Conservation (phyloP, 1,284 basidiomycete species). For the Marasmius tenuissimus region DNA sequence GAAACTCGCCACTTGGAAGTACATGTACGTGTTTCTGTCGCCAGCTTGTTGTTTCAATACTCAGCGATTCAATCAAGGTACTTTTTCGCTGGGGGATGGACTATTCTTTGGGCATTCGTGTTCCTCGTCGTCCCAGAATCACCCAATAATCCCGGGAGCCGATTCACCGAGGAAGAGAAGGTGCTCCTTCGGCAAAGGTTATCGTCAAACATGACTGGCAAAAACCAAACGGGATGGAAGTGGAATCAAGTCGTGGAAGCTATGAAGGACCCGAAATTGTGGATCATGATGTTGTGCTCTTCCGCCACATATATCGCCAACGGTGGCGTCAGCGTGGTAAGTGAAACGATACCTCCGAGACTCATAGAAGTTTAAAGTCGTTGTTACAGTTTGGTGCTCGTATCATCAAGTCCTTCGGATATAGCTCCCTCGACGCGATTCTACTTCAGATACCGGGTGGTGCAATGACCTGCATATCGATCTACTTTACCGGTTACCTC, state of each 20-base stretch:
- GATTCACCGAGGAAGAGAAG: conserved; percentile 12
- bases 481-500: conserved; percentile 9
- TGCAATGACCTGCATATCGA: conserved; percentile 12
- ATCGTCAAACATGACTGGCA: conserved; percentile 10
- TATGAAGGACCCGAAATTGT: conserved; percentile 7
- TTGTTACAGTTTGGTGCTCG: conserved; percentile 9
- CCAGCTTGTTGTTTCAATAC: background rate
- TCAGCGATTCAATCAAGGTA: conserved; percentile 2
- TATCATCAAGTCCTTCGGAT: conserved; percentile 13
- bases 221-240: conserved; percentile 8
- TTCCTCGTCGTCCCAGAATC: conserved; percentile 10
- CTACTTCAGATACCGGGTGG: conserved; percentile 13
- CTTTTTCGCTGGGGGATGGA: conserved; percentile 10
- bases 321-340: conserved; percentile 9
- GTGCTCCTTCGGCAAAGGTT: conserved; percentile 3
- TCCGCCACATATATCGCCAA: conserved; percentile 12
- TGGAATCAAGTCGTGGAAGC: conserved; percentile 10
- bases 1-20: conserved; percentile 11
- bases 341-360: background rate
- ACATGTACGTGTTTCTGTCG: conserved; percentile 5
- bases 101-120: conserved; percentile 10
- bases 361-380: background rate
- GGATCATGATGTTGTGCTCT: conserved; percentile 8
- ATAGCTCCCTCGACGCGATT: conserved; percentile 8
- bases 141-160: conserved; percentile 2